Percentiles rank a stretch among this genome's conserved stretches.
These are phyloP conservation scores for Ustilago curta DNA, from an alignment of 1,284 basidiomycete species.

Conservation along the genomic window DNA sequence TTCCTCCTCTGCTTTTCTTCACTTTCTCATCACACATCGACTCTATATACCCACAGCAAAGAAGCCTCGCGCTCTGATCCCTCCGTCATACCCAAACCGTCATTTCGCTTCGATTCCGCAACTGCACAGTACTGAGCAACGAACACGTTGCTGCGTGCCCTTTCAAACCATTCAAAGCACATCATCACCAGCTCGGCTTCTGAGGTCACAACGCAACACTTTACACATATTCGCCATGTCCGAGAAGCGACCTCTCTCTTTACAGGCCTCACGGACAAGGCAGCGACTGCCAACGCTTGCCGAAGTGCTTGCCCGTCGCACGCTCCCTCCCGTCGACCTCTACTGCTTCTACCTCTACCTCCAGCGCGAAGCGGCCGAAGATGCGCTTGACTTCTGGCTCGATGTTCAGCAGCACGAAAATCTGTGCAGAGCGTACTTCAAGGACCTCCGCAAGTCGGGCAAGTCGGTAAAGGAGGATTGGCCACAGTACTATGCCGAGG, in stretches of 20 bases:
- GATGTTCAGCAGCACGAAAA: constrained; percentile 99
- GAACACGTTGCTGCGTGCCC: too few species aligned
- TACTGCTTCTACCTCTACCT: constrained; percentile 87
- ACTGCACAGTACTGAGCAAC: constrained; percentile 1
- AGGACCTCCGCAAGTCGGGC: constrained; percentile 93
- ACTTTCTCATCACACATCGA: not conserved
- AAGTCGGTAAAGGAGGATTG: constrained; percentile 92
- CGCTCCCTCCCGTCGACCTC: constrained; percentile 92
- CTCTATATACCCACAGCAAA: constrained; percentile 8
- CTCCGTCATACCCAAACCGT: not conserved
- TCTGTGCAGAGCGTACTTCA: constrained; percentile 96
- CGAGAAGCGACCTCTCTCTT: constrained; percentile 44
- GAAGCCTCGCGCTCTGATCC: not conserved
- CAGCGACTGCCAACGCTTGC: constrained; percentile 69
- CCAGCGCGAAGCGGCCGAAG: constrained; percentile 89
- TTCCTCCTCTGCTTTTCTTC: not conserved
- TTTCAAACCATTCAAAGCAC: constrained; percentile 2
- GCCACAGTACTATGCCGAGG: constrained; percentile 87
- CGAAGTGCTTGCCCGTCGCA: constrained; percentile 71
- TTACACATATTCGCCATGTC: constrained; percentile 23
- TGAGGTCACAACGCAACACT: not conserved
- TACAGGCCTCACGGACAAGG: constrained; percentile 57
- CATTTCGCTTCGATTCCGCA: not conserved
- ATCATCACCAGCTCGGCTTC: not conserved
- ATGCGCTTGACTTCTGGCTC: constrained; percentile 97